A percentile compares a stretch with the other conserved stretches of the same genome.
Evolutionary conservation across 2,329 filamentous ascomycete species (phyloP).

Genomic region (Phoma sp.): DNA sequence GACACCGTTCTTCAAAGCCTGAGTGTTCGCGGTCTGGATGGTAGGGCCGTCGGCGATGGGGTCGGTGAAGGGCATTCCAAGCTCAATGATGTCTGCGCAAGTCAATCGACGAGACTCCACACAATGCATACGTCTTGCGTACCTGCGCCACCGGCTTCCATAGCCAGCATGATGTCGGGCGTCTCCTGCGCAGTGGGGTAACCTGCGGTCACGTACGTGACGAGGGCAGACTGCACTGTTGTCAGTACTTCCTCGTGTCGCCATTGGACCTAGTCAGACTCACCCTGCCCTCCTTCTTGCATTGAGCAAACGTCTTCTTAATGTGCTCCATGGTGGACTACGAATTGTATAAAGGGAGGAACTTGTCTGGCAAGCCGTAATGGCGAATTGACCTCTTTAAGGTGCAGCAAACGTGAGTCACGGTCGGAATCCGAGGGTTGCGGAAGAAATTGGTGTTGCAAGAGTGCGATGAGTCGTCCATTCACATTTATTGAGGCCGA

Average conservation of each 20-base stretch:
- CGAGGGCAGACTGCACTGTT: slow-evolving; percentile 72
- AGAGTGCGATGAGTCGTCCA: slow-evolving; percentile 17
- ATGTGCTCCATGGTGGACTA: slow-evolving; percentile 52
- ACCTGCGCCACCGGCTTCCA: slow-evolving; percentile 94
- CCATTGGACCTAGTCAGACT: slow-evolving; percentile 1
- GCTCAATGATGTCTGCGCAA: slow-evolving; percentile 82
- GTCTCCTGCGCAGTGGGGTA: slow-evolving; percentile 85
- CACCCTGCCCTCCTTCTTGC: slow-evolving; percentile 57
- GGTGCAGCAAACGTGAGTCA: slow-evolving; percentile 16
- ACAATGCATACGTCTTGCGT: slow-evolving; percentile 36
- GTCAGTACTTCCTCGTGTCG: slow-evolving; percentile 13
- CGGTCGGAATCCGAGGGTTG: slow-evolving; percentile 5
- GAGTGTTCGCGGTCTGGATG: slow-evolving; percentile 92
- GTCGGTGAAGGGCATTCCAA: slow-evolving; percentile 96
- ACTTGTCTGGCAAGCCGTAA: slow-evolving; percentile 11
- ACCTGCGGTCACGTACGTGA: slow-evolving; percentile 95
- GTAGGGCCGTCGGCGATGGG: slow-evolving; percentile 97
- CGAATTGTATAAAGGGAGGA: not conserved
- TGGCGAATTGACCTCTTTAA: slow-evolving; percentile 17
- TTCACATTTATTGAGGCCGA: slow-evolving; percentile 21
- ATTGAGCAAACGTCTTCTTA: slow-evolving; percentile 57
- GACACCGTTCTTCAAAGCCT: slow-evolving; percentile 86
- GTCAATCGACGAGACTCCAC: slow-evolving; percentile 22
- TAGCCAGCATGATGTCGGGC: slow-evolving; percentile 80
- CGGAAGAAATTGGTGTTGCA: slow-evolving; percentile 15